A percentile compares a stretch with the other conserved stretches of the same genome.
phyloP scores from a whole-genome alignment of 805 yeast species.

The Starmerella potacharoeniae region DNA sequence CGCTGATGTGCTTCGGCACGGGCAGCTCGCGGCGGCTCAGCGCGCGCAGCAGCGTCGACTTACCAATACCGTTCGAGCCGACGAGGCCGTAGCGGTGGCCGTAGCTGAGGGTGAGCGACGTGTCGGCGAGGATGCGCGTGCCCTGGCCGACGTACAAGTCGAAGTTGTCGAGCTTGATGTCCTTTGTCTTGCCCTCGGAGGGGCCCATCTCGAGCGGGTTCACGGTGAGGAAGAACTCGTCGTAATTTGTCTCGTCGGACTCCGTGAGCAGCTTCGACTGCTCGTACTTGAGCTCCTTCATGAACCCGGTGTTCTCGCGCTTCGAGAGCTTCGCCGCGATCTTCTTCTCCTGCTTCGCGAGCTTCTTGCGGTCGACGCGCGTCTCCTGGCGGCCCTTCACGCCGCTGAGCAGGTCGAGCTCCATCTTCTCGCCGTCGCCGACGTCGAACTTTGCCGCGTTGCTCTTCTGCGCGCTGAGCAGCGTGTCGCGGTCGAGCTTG shows the following conservation, averaged over 20 bases:
- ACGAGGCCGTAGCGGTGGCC: conserved; percentile 96
- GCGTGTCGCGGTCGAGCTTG: conserved; percentile 54
- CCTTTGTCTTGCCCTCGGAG: conserved; percentile 75
- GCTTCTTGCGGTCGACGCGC: conserved; percentile 89
- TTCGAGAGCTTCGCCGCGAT: conserved; percentile 96
- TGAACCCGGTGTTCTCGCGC: conserved; percentile 33
- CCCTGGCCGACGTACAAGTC: conserved; percentile 96
- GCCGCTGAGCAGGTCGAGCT: conserved; percentile 63
- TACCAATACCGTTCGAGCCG: conserved; percentile 99
- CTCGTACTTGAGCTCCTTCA: conserved; percentile 34
- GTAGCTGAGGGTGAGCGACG: conserved; percentile 73
- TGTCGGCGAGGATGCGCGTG: conserved; percentile 78
- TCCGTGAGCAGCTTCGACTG: conserved; percentile 80
- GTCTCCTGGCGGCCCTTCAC: conserved; percentile 79
- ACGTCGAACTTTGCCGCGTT: conserved; percentile 63
- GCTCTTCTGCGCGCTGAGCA: conserved; percentile 60
- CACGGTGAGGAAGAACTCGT: conserved; percentile 86
- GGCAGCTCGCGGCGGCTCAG: conserved; percentile 85
- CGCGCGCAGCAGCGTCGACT: conserved; percentile 85
- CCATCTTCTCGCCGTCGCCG: conserved; percentile 37
- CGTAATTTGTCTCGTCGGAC: conserved; percentile 61
- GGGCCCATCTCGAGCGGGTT: conserved; percentile 80
- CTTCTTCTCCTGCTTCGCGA: conserved; percentile 94
- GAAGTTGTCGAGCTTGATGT: conserved; percentile 82
- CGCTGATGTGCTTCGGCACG: conserved; percentile 89